Conservation (phyloP, 768 basidiomycete genomes). For the Boletales sp. region DNA sequence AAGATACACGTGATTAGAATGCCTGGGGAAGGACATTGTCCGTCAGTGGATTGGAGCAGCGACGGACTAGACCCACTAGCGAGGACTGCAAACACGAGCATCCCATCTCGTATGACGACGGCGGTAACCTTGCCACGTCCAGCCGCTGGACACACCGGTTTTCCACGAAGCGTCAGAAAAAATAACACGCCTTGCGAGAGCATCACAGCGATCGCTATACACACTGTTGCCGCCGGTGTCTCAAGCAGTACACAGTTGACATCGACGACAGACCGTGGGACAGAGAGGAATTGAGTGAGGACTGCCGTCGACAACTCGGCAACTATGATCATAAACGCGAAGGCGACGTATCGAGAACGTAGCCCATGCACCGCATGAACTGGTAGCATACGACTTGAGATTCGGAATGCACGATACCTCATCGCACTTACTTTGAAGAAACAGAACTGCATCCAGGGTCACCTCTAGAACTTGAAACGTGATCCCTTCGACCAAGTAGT, state of each 20-base stretch:
- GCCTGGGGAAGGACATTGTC: slow-evolving; percentile 1
- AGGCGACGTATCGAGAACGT: background rate
- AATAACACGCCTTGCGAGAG: slow-evolving; percentile 15
- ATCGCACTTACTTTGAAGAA: slow-evolving; percentile 17
- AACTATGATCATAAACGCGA: slow-evolving; percentile 2
- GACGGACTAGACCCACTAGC: slow-evolving; percentile 9
- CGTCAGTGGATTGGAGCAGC: background rate
- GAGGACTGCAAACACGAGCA: slow-evolving; percentile 5
- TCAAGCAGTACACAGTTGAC: slow-evolving; percentile 6
- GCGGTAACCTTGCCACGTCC: slow-evolving; percentile 12
- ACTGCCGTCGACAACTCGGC: background rate
- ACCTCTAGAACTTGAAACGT: slow-evolving; percentile 13
- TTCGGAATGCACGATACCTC: too few species aligned
- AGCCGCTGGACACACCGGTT: background rate
- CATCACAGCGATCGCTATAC: slow-evolving; percentile 2
- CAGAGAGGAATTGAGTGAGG: background rate
- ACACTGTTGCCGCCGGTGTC: background rate
- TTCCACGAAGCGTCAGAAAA: slow-evolving; percentile 15
- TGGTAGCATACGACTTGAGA: background rate
- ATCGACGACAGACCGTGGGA: slow-evolving; percentile 7
- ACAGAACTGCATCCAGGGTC: slow-evolving; percentile 10
- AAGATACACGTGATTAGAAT: background rate
- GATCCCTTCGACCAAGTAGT: background rate
- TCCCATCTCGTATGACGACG: slow-evolving; percentile 16
- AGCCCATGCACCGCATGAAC: slow-evolving; percentile 15